phyloP scores from a whole-genome alignment of 306 rosid genomes.

The Lagenaria siceraria region DNA sequence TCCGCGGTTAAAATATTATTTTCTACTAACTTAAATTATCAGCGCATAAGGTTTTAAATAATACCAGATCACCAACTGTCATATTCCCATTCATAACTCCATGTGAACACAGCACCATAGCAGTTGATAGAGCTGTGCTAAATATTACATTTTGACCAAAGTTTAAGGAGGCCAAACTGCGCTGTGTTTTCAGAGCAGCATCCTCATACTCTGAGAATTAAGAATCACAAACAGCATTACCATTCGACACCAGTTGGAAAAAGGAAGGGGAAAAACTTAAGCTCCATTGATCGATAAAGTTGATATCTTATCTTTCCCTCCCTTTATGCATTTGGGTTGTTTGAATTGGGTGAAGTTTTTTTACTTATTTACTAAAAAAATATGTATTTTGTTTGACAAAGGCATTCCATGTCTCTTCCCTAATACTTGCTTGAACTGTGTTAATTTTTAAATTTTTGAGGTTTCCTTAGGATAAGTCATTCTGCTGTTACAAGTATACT shows the following conservation, averaged over 20 bases:
- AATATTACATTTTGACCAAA: conserved; percentile 88
- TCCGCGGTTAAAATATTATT: conserved; percentile 3
- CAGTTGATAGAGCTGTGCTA: conserved; percentile 89
- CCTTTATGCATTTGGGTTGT: background rate
- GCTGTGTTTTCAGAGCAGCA: conserved; percentile 92
- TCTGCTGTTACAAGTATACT: background rate
- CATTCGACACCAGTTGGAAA: background rate
- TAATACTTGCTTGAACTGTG: background rate
- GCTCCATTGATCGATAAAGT: background rate
- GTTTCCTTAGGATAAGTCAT: background rate
- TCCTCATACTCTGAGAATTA: conserved; percentile 62
- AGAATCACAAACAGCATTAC: conserved; percentile 17
- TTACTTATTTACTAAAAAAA: background rate
- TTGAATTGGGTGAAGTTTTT: background rate
- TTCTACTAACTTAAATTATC: background rate
- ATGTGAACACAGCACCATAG: conserved; percentile 91
- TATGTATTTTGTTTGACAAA: background rate
- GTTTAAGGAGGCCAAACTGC: conserved; percentile 79
- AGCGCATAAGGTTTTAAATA: conserved; percentile 11
- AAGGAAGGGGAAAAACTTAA: background rate
- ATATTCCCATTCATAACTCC: conserved; percentile 68
- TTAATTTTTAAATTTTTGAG: background rate
- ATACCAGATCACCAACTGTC: conserved; percentile 98
- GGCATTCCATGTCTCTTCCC: background rate
- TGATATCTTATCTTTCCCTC: background rate